These are phyloP conservation scores for Kuraishia floccosa DNA, from an alignment of 805 yeast species.

Conservation along the genomic window DNA sequence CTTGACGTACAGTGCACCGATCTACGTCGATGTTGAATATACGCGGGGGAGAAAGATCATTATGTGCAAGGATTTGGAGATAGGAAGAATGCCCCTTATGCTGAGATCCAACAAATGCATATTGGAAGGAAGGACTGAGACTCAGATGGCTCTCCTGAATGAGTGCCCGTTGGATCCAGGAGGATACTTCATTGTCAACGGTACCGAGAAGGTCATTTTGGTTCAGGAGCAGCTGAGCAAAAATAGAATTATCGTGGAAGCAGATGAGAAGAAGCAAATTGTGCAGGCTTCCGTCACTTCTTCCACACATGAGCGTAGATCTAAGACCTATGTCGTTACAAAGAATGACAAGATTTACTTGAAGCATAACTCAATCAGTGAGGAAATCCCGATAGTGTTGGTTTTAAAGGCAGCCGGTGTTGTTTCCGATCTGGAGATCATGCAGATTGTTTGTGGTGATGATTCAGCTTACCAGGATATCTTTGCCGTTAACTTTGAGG, in stretches of 20 bases:
- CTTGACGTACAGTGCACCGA: slow-evolving; percentile 89
- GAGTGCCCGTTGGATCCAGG: slow-evolving; percentile 99
- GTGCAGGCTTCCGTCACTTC: slow-evolving; percentile 98
- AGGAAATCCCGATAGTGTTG: slow-evolving; percentile 90
- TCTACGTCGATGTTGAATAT: slow-evolving; percentile 93
- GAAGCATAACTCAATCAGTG: slow-evolving; percentile 91
- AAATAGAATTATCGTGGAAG: slow-evolving; percentile 96
- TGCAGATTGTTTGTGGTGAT: slow-evolving; percentile 90
- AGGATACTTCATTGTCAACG: slow-evolving; percentile 95
- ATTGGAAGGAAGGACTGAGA: slow-evolving; percentile 64
- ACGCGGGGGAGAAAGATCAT: slow-evolving; percentile 91
- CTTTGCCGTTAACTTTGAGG: slow-evolving; percentile 90
- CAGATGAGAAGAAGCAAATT: slow-evolving; percentile 87
- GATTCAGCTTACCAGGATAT: slow-evolving; percentile 83
- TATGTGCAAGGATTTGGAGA: slow-evolving; percentile 81
- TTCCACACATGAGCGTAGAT: slow-evolving; percentile 95
- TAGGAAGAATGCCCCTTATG: slow-evolving; percentile 99
- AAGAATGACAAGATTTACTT: slow-evolving; percentile 82
- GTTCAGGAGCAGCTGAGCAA: slow-evolving; percentile 96
- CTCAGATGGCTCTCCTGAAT: slow-evolving; percentile 75
- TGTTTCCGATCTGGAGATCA: slow-evolving; percentile 81
- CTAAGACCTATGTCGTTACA: slow-evolving; percentile 91
- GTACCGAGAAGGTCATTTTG: slow-evolving; percentile 93
- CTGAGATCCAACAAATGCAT: slow-evolving; percentile 87
- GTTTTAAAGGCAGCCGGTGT: slow-evolving; percentile 93